Conservation (phyloP, 2,329 filamentous ascomycete genomes). For the Thelonectria olida region DNA sequence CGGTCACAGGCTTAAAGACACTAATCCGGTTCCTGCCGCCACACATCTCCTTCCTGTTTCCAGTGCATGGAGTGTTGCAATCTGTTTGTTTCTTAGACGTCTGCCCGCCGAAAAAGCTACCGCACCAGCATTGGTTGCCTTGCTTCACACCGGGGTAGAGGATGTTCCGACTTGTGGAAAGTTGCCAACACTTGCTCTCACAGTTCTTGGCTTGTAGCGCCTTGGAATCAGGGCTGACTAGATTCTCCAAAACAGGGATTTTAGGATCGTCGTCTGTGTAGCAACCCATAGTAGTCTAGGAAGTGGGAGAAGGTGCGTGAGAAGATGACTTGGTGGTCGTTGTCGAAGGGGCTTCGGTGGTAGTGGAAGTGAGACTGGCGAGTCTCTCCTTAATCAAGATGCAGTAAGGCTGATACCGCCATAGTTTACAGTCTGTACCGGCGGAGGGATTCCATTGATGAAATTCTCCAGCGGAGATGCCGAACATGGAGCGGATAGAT, state of each 20-base stretch:
- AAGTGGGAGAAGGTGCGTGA: slow-evolving; percentile 12
- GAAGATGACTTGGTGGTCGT: slow-evolving; percentile 3
- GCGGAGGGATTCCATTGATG: slow-evolving; percentile 20
- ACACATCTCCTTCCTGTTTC: slow-evolving; percentile 25
- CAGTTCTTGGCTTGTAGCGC: neutral
- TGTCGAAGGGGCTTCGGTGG: neutral
- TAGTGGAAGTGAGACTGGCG: slow-evolving; percentile 4
- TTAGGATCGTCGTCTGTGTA: slow-evolving; percentile 8
- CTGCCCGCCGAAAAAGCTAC: slow-evolving; percentile 23
- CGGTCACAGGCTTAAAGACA: slow-evolving; percentile 23
- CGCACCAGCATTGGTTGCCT: slow-evolving; percentile 33
- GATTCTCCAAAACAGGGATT: slow-evolving; percentile 8
- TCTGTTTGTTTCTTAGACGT: slow-evolving; percentile 15
- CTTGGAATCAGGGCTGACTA: neutral
- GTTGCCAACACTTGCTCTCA: slow-evolving; percentile 13
- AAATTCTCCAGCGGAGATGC: slow-evolving; percentile 6
- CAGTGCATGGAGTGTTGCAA: slow-evolving; percentile 27
- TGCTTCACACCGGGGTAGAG: slow-evolving; percentile 25
- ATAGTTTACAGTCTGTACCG: slow-evolving; percentile 21
- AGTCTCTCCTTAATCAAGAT: slow-evolving; percentile 13
- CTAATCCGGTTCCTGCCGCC: slow-evolving; percentile 27
- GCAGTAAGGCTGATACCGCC: slow-evolving; percentile 17
- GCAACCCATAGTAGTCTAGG: slow-evolving; percentile 18
- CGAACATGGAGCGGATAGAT: neutral
- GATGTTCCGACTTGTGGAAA: slow-evolving; percentile 7